phyloP scores from a whole-genome alignment of 768 basidiomycete genomes.

The Dentipellis fragilis region DNA sequence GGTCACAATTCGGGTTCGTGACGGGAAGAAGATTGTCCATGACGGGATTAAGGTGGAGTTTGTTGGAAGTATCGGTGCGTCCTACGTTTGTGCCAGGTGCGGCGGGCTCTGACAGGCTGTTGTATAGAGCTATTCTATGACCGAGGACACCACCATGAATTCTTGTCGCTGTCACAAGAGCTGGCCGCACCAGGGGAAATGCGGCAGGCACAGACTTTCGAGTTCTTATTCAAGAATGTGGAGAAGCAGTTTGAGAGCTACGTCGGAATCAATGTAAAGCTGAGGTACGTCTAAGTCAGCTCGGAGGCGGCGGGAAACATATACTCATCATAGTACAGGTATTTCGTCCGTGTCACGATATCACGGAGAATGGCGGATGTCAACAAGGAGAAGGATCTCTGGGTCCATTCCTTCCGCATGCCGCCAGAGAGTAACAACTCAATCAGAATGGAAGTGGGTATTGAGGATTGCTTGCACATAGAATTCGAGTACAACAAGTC shows the following conservation, averaged over 20 bases:
- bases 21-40: conserved; percentile 74
- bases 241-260: conserved; percentile 99
- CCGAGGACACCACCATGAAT: conserved; percentile 96
- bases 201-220: conserved; percentile 91
- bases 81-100: not conserved
- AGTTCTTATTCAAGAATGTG: conserved; percentile 97
- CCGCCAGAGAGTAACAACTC: conserved; percentile 96
- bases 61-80: conserved; percentile 86
- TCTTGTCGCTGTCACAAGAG: conserved; percentile 91
- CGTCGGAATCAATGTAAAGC: conserved; percentile 95
- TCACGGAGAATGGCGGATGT: conserved; percentile 91
- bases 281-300: conserved; percentile 49
- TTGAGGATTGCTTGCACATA: conserved; percentile 97
- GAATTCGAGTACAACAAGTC: conserved; percentile 99
- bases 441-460: conserved; percentile 99
- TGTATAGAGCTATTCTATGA: conserved; percentile 84
- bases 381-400: conserved; percentile 85
- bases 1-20: conserved; percentile 82
- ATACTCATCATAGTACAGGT: conserved; percentile 37
- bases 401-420: conserved; percentile 99
- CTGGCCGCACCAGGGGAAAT: conserved; percentile 94
- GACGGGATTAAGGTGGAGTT: conserved; percentile 98
- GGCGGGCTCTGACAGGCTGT: not conserved
- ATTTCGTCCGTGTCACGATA: conserved; percentile 86
- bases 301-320: no score